Conservation (phyloP, 2,329 filamentous ascomycete species). For the Sporothrix mexicana region DNA sequence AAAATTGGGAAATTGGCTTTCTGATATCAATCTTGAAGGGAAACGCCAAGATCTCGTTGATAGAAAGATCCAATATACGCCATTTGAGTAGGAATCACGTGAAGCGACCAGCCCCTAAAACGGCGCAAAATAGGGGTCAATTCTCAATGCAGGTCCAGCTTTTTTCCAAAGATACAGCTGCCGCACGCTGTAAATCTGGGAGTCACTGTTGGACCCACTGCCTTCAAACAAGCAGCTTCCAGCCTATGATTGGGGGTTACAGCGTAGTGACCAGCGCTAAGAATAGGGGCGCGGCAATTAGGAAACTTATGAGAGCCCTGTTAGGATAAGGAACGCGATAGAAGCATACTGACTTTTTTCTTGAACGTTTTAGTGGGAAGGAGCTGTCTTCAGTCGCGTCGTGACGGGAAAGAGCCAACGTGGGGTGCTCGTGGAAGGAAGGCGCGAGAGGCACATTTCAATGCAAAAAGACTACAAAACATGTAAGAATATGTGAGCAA, state of each 20-base stretch:
- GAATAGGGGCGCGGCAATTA: conserved; percentile 28
- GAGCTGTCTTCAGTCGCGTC: neutral
- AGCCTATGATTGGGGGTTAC: conserved; percentile 14
- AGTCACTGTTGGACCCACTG: conserved; percentile 2
- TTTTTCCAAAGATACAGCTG: neutral
- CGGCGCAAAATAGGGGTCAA: neutral
- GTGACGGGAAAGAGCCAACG: conserved; percentile 5
- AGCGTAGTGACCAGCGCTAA: conserved; percentile 17
- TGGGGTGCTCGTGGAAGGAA: neutral
- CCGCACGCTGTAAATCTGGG: conserved; percentile 12
- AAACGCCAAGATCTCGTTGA: neutral
- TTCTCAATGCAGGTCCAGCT: neutral
- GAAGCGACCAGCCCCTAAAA: neutral
- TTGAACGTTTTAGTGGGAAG: neutral
- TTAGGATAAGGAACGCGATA: conserved; percentile 18
- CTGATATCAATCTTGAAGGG: neutral
- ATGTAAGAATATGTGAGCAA: too few relatives aligned
- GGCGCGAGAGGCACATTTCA: neutral
- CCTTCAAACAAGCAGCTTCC: neutral
- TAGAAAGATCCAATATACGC: neutral
- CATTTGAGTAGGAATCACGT: neutral
- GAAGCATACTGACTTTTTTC: neutral
- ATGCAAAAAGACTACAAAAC: neutral
- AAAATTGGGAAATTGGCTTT: conserved; percentile 21
- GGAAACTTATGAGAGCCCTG: neutral